These are phyloP conservation scores for Yarrowia sp. DNA, from an alignment of 805 yeast species.

Conservation along the genomic window DNA sequence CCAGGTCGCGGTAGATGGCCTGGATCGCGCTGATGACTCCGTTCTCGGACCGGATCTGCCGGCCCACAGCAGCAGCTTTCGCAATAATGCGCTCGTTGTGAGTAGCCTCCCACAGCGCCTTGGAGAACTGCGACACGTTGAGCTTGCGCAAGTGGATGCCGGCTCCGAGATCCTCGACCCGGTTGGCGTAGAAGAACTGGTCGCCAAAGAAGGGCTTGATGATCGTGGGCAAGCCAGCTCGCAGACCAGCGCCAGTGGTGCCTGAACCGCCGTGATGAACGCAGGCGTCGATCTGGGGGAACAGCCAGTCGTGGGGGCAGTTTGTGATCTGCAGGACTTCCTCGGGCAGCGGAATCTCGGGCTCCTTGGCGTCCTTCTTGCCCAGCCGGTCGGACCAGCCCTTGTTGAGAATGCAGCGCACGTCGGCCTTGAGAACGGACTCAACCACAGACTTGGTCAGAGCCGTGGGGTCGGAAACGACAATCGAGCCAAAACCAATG, in stretches of 20 bases:
- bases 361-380: slow-evolving; percentile 41
- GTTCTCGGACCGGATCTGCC: slow-evolving; percentile 63
- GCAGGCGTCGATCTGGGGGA: slow-evolving; percentile 84
- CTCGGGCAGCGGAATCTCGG: slow-evolving; percentile 55
- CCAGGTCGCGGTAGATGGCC: slow-evolving; percentile 73
- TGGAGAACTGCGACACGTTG: slow-evolving; percentile 58
- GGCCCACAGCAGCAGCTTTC: slow-evolving; percentile 64
- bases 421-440: slow-evolving; percentile 77
- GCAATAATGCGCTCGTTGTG: slow-evolving; percentile 63
- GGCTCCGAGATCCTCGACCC: slow-evolving; percentile 86
- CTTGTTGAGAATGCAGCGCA: slow-evolving; percentile 81
- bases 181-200: slow-evolving; percentile 84
- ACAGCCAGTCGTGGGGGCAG: slow-evolving; percentile 92
- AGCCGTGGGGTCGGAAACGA: slow-evolving; percentile 75
- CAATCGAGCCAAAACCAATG: slow-evolving; percentile 95
- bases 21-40: slow-evolving; percentile 80
- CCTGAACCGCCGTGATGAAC: slow-evolving; percentile 98
- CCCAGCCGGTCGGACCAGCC: slow-evolving; percentile 87
- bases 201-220: slow-evolving; percentile 96
- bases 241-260: slow-evolving; percentile 86
- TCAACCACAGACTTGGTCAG: slow-evolving; percentile 75
- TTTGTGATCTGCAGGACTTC: slow-evolving; percentile 68
- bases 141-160: slow-evolving; percentile 72
- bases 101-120: slow-evolving; percentile 68
- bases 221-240: slow-evolving; percentile 84